Conservation (phyloP, 768 basidiomycete species). For the Royoungia palumana region DNA sequence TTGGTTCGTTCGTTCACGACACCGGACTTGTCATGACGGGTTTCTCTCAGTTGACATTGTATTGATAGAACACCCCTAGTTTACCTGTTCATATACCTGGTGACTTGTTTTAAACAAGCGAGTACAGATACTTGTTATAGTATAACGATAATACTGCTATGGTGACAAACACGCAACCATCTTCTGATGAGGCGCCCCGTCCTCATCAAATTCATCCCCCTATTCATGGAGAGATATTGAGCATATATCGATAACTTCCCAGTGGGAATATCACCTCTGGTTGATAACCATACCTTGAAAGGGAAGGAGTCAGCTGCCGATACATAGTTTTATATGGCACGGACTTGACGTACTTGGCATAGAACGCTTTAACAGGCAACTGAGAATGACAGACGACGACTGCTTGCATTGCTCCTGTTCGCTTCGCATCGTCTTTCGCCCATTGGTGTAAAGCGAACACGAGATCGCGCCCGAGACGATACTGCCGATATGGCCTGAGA, state of each 20-base stretch:
- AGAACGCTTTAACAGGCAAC: constrained; percentile 65
- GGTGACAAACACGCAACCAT: constrained; percentile 61
- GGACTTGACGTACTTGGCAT: constrained; percentile 54
- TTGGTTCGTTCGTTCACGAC: constrained; percentile 26
- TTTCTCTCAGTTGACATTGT: constrained; percentile 36
- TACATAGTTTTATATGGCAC: constrained; percentile 2
- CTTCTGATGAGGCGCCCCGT: constrained; percentile 82
- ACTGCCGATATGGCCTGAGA: constrained; percentile 59
- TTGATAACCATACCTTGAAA: constrained; percentile 63
- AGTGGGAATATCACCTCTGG: constrained; percentile 49
- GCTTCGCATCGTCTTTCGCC: constrained; percentile 41
- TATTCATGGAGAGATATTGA: constrained; percentile 32
- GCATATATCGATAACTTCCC: constrained; percentile 20
- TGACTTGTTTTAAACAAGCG: constrained; percentile 13
- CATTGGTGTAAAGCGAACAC: constrained; percentile 61
- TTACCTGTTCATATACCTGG: constrained; percentile 33
- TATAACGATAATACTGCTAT: constrained; percentile 29
- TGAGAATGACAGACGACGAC: constrained; percentile 72
- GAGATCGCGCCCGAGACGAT: constrained; percentile 63
- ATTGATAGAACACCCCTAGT: constrained; percentile 38
- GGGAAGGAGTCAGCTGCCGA: constrained; percentile 9
- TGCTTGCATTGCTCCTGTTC: constrained; percentile 15
- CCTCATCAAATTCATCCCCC: constrained; percentile 77
- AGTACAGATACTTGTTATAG: constrained; percentile 23
- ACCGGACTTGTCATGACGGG: constrained; percentile 28